Base-by-base conservation (phyloP, 1,284 basidiomycete genomes). In the Trametes pubescens region DNA sequence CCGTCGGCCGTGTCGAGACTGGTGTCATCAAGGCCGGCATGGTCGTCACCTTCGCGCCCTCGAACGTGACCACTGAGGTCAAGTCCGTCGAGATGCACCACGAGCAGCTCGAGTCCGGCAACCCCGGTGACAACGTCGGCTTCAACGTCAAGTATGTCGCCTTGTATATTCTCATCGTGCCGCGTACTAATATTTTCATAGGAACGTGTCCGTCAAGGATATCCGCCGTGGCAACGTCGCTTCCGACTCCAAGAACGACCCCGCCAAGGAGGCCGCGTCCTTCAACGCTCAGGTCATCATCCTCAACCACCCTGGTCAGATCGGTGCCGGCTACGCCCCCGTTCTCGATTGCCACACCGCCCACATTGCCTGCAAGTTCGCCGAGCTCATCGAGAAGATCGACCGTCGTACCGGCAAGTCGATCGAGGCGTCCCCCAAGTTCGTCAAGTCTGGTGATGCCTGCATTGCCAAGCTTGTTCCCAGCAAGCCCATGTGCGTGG, bases 1-100 rank as follows among this genome's bases (percentile, higher is more conserved):
- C 97, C 80, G 97, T 99, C 84, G 97, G 97, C 82, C 97, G 98
- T 95, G 97, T 99, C 78, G 97, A 99, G 88, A 99, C 98, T 77
- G 97, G 98, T 92, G 80, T 96, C 82, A 99, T 99, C 91, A 99
- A 99, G 90, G 94, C 96, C 76, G 96, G 97, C 81, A 99, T 99
- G 97, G 88, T 99, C 78, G 97, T 99, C 81, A 91, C 84, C 80
- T 99, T 99, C 77, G 97, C 98, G 73, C 97, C 97, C 69, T 82
- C 95, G 72, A 96, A 96, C 86, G 96, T 99, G 75, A 99, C 96
- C 82, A 99, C 98, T 84, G 98, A 99, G 93, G 97, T 99, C 86
- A 99, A 99, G 91, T 98, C 95, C 73, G 97, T 99, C 81, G 97
- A 99, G 87, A 99, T 99, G 98, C 98, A 99, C 84, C 97, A 99